Evolutionary conservation across 106 monocot genomes (phyloP), one percentile per base, ranked within the genome.

Genomic region (Dioscorea alata): DNA sequence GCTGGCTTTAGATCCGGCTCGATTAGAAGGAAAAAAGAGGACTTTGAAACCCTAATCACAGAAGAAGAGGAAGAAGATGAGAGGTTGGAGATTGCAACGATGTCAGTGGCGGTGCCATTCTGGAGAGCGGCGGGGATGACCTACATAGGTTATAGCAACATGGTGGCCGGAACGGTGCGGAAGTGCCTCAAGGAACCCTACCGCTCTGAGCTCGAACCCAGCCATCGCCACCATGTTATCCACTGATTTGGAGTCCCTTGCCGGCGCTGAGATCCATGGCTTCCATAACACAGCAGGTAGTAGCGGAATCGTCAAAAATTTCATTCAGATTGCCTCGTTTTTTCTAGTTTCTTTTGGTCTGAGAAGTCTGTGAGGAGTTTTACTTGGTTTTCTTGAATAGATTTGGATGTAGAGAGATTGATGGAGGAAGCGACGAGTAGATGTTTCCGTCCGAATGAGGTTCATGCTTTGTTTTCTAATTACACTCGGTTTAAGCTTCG

Each of bases 71-170:
- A 33, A 18, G 64, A 57, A 22, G 24, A 16, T n/a, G n/a, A n/a
- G 56, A 65, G 34, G 13, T 48, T 56, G 14, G 65, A 15, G 68
- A 13, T 42, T 0, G 65, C 7, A 48, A 58, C 64, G 65, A 77
- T 73, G 76, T 50, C 76, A 31, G 51, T 73, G 21, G 75, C 71
- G 68, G 75, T 77, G 49, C 90, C 94, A 54, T 94, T 94, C 77
- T 94, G 94, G 94, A 79, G 94, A 17, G 81, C 94, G 42, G 94
- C 94, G 64, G 91, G 94, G 48, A 91, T 95, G 94, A 91, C 90
- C 9, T 95, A 95, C 91, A 91, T 95, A 73, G 79, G 76, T 69
- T 95, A 95, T 77, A 91, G 91, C 76, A 95, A 95, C 83, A 88
- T 95, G 77, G 91, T 90, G 73, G 94, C 94, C 6, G 81, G 85